A percentile compares a stretch with the other conserved stretches of the same genome.
Evolutionary conservation across 1,284 basidiomycete genomes (phyloP).

Genomic region (Sporisorium iseilematis-ciliati): DNA sequence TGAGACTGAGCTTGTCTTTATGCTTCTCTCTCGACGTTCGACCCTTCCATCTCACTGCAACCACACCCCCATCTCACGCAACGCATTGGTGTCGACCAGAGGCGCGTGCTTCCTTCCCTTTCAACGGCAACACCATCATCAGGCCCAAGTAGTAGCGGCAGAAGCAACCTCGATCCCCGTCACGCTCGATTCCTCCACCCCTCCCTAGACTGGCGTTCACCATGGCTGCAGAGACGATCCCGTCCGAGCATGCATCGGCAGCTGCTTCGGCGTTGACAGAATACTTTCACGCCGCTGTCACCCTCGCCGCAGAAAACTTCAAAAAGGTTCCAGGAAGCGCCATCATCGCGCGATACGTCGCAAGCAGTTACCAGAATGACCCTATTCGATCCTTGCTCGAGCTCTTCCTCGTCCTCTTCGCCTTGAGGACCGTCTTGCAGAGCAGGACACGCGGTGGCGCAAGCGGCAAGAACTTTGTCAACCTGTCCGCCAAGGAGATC

Average conservation of each 20-base stretch:
- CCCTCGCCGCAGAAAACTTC: constrained; percentile 50
- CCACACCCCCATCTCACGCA: not conserved
- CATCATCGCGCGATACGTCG: constrained; percentile 90
- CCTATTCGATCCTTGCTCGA: constrained; percentile 92
- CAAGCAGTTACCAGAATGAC: constrained; percentile 78
- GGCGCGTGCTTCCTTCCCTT: not conserved
- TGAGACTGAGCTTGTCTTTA: not conserved
- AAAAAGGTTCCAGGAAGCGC: constrained; percentile 83
- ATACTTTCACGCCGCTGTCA: constrained; percentile 28
- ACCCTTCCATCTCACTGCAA: not conserved
- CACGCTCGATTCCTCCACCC: no score
- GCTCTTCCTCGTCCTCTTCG: constrained; percentile 85
- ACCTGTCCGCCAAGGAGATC: constrained; percentile 94
- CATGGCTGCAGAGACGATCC: constrained; percentile 25
- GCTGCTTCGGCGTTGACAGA: constrained; percentile 32
- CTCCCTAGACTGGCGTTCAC: not conserved
- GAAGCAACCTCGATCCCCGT: no score
- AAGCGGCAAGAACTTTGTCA: constrained; percentile 86
- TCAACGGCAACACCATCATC: not conserved
- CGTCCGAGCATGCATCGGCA: constrained; percentile 26
- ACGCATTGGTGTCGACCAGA: not conserved
- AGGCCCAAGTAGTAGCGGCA: no score
- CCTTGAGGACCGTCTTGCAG: constrained; percentile 86
- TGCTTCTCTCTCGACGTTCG: not conserved
- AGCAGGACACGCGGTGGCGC: constrained; percentile 87